Evolutionary conservation across 2,329 filamentous ascomycete genomes (phyloP).

Genomic region (Monosporascus sp.): DNA sequence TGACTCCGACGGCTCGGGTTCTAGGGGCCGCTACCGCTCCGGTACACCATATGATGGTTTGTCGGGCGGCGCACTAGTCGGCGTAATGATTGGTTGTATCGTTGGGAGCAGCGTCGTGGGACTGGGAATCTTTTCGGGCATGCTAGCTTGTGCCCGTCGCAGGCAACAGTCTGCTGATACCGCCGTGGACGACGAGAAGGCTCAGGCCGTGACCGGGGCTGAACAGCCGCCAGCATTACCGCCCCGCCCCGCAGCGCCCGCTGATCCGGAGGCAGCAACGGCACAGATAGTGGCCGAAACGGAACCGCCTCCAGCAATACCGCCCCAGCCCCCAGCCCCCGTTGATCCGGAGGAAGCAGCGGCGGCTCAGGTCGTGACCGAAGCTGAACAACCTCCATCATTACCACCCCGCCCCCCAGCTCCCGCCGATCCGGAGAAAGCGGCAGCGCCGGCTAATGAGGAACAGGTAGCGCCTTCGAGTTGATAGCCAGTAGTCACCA

Average conservation of each 20-base stretch:
- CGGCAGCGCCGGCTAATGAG: not conserved
- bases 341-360: not conserved
- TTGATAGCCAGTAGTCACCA: too few species aligned
- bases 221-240: not conserved
- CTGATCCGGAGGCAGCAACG: not conserved
- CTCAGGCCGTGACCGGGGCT: not conserved
- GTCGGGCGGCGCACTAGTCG: not conserved
- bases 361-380: not conserved
- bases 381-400: not conserved
- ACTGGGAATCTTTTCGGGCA: not conserved
- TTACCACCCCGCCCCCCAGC: not conserved
- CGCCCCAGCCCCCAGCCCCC: too few species aligned
- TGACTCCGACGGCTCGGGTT: not conserved
- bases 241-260: not conserved
- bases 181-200: not conserved
- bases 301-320: too few species aligned
- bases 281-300: not conserved
- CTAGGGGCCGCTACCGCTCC: too few species aligned
- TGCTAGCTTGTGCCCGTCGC: not conserved
- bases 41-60: not conserved
- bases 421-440: too few species aligned
- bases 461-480: not conserved
- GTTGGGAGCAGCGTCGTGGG: not conserved
- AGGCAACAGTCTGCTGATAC: not conserved
- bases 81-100: not conserved